A percentile compares a stretch with the other conserved stretches of the same genome.
phyloP scores from a whole-genome alignment of 1,139 yeast species.

The Torulaspora globosa region DNA sequence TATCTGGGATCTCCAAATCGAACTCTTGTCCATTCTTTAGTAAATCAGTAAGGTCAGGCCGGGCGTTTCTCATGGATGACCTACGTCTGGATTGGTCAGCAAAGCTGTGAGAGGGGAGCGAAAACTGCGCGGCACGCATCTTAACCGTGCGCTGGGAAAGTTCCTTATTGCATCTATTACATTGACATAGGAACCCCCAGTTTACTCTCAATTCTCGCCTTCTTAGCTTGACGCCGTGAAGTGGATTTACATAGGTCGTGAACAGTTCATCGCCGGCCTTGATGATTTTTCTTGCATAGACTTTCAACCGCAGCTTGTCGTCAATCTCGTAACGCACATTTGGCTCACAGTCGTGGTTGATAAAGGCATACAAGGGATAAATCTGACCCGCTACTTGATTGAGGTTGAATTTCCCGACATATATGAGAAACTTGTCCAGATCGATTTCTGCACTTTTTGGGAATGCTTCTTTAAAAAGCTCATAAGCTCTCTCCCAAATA shows the following conservation, averaged over 20 bases:
- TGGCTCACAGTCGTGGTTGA: slow-evolving; percentile 76
- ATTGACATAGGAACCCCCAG: slow-evolving; percentile 78
- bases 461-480: slow-evolving; percentile 49
- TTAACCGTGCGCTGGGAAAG: slow-evolving; percentile 24
- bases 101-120: background rate
- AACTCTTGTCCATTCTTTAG: slow-evolving; percentile 46
- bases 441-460: slow-evolving; percentile 41
- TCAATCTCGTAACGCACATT: slow-evolving; percentile 56
- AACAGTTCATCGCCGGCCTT: slow-evolving; percentile 63
- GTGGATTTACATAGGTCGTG: slow-evolving; percentile 68
- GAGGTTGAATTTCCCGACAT: slow-evolving; percentile 69
- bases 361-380: slow-evolving; percentile 60
- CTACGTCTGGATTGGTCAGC: slow-evolving; percentile 26
- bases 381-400: slow-evolving; percentile 66
- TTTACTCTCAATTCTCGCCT: slow-evolving; percentile 65
- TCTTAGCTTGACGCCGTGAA: slow-evolving; percentile 58
- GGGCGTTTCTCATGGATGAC: slow-evolving; percentile 36
- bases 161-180: slow-evolving; percentile 63
- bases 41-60: slow-evolving; percentile 47
- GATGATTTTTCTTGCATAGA: slow-evolving; percentile 57
- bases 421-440: slow-evolving; percentile 54
- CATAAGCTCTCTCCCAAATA: slow-evolving; percentile 58
- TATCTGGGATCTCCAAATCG: slow-evolving; percentile 46
- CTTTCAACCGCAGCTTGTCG: slow-evolving; percentile 53
- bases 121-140: slow-evolving; percentile 3